Evolutionary conservation across 352 stramenopile genomes (phyloP).

Genomic region (Pythium phragmitis): DNA sequence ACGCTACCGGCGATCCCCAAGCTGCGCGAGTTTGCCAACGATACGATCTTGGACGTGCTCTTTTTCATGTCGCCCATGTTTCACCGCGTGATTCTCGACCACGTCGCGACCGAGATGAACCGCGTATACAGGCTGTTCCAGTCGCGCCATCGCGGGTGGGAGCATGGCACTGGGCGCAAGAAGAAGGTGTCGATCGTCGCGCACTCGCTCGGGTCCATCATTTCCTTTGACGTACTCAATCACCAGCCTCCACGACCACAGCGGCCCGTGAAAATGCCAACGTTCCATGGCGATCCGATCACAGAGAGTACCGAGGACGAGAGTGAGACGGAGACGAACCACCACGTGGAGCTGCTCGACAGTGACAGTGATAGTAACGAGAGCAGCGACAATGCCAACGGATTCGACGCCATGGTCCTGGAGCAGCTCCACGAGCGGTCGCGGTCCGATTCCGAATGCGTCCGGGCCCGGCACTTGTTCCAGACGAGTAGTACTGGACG

Average conservation of each 20-base stretch:
- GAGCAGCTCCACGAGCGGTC: conserved; percentile 23
- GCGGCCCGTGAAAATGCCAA: conserved; percentile 22
- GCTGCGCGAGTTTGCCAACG: conserved; percentile 91
- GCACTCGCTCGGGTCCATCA: conserved; percentile 90
- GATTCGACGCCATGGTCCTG: conserved; percentile 24
- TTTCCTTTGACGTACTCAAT: conserved; percentile 91
- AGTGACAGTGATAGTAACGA: conserved; percentile 20
- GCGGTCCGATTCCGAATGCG: conserved; percentile 31
- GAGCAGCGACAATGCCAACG: conserved; percentile 17
- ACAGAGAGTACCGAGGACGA: conserved; percentile 22
- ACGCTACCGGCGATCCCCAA: conserved; percentile 88
- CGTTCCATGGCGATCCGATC: conserved; percentile 24
- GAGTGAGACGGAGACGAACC: conserved; percentile 20
- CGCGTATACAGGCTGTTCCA: conserved; percentile 80
- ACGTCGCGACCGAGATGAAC: conserved; percentile 92
- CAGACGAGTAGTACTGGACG: neutral
- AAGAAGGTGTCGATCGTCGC: conserved; percentile 87
- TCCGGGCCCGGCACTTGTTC: conserved; percentile 16
- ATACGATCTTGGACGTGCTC: conserved; percentile 90
- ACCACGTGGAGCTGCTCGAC: conserved; percentile 35
- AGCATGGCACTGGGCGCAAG: conserved; percentile 23
- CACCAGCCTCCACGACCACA: conserved; percentile 46
- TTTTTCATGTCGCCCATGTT: conserved; percentile 93
- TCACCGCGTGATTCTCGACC: conserved; percentile 90
- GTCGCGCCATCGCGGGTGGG: conserved; percentile 56